A percentile compares a stretch with the other conserved stretches of the same genome.
Conservation (phyloP, 176 grass and related monocot species). For the Oryza meridionalis region DNA sequence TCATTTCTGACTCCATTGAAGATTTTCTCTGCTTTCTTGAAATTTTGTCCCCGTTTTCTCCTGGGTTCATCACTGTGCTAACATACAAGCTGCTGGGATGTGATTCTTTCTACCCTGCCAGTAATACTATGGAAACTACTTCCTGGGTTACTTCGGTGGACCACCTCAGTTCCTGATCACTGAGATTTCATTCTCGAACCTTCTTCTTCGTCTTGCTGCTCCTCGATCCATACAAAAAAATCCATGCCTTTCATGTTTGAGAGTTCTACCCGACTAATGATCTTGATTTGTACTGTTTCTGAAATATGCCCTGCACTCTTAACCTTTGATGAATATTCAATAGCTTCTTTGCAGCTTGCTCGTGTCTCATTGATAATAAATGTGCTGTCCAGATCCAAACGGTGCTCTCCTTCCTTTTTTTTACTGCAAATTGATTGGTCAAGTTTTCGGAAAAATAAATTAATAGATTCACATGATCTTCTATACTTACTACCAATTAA, state of each 20-base stretch:
- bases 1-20: background rate
- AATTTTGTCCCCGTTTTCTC: background rate
- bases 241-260: background rate
- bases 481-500: background rate
- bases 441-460: background rate
- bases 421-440: conserved; percentile 18
- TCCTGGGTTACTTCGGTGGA: background rate
- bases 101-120: background rate
- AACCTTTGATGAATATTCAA: conserved; percentile 14
- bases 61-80: background rate
- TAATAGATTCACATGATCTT: background rate
- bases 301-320: conserved; percentile 33
- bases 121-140: background rate
- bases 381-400: conserved; percentile 38
- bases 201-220: background rate
- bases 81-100: background rate
- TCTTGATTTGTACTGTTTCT: background rate
- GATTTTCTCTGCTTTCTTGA: background rate
- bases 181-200: background rate
- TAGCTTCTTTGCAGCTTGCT: background rate
- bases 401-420: background rate
- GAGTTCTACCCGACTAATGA: background rate
- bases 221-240: background rate
- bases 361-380: background rate
- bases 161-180: background rate